Percentiles rank a stretch among this genome's conserved stretches.
These are phyloP conservation scores for Dendrobium officinale DNA, from an alignment of 106 monocot species.

Conservation along the genomic window DNA sequence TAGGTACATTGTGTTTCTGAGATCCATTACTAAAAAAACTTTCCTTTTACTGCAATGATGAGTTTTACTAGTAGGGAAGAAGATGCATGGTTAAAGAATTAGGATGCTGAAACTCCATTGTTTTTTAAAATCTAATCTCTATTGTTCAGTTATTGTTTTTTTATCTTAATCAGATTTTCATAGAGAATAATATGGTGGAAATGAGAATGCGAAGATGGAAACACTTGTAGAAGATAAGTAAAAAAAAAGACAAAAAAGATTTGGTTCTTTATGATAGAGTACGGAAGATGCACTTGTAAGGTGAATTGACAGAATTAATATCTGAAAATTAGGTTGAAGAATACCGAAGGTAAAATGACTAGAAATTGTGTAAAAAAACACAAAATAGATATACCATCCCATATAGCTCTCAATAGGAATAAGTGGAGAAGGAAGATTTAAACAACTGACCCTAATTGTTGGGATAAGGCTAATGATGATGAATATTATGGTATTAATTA, in stretches of 20 bases:
- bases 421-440: neutral
- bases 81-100: neutral
- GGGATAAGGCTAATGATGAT: neutral
- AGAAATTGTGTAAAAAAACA: too few species aligned
- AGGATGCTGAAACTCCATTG: neutral
- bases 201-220: neutral
- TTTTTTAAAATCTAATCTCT: neutral
- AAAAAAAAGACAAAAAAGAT: too few species aligned
- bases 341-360: too few species aligned
- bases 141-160: neutral
- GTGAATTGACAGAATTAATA: too few species aligned
- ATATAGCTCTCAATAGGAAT: neutral
- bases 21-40: neutral
- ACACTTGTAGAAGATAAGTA: too few species aligned
- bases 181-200: neutral
- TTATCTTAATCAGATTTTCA: neutral
- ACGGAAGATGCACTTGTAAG: too few species aligned
- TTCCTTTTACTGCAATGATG: neutral
- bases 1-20: constrained; percentile 17
- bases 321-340: too few species aligned
- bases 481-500: neutral
- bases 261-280: too few species aligned
- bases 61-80: neutral
- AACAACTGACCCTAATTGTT: neutral
- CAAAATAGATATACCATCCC: neutral